These are phyloP conservation scores for Eimeria maxima DNA, from an alignment of 169 alveolate genomes.

Conservation along the genomic window DNA sequence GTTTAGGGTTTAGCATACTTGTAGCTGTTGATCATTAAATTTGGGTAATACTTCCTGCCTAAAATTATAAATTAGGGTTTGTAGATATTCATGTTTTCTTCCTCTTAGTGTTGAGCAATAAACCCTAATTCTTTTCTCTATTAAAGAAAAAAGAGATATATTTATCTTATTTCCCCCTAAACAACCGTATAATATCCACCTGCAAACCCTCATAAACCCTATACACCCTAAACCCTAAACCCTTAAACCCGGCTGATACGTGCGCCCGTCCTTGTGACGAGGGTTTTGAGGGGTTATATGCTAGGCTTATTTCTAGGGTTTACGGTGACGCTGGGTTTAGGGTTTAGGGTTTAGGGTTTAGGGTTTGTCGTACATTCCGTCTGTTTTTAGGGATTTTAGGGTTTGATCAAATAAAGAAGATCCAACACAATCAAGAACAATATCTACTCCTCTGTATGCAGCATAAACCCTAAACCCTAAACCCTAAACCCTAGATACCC, in stretches of 20 bases:
- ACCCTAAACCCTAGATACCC: background rate
- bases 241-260: background rate
- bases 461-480: too few species aligned
- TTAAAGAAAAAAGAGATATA: background rate
- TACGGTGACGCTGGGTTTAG: background rate
- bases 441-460: slow-evolving; percentile 77
- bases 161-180: slow-evolving; percentile 20
- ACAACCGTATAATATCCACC: slow-evolving; percentile 59
- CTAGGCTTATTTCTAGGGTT: background rate
- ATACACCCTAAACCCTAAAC: slow-evolving; percentile 43
- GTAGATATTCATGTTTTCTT: background rate
- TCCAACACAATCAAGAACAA: slow-evolving; percentile 69
- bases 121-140: background rate
- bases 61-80: background rate
- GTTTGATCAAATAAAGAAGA: slow-evolving; percentile 9
- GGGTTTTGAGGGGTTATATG: background rate
- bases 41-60: background rate
- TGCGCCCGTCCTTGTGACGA: background rate
- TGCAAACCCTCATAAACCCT: background rate
- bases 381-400: background rate
- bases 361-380: slow-evolving; percentile 43
- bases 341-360: slow-evolving; percentile 56
- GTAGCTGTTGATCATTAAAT: background rate
- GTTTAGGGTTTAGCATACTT: slow-evolving; percentile 15
- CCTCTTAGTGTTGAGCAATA: slow-evolving; percentile 20